These are phyloP conservation scores for Fusarium devonianum DNA, from an alignment of 2,329 filamentous ascomycete species.

Conservation along the genomic window DNA sequence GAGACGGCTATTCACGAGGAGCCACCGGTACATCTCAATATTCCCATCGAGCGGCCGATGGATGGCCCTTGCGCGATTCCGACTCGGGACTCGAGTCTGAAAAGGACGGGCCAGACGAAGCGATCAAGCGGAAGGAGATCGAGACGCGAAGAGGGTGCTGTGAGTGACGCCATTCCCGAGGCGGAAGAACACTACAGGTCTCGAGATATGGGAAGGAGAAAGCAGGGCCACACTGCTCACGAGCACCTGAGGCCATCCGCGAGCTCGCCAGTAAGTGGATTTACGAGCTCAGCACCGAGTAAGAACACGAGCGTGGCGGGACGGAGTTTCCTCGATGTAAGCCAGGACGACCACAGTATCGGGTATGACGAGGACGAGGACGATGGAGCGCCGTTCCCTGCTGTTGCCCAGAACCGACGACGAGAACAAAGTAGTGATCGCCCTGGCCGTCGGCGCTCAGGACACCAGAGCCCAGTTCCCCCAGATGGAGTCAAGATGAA, in stretches of 20 bases:
- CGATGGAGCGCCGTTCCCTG: slow-evolving; percentile 74
- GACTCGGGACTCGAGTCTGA: slow-evolving; percentile 71
- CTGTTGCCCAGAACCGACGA: slow-evolving; percentile 67
- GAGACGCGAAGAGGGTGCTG: slow-evolving; percentile 53
- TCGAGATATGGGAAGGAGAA: slow-evolving; percentile 30
- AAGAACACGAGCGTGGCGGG: slow-evolving; percentile 30
- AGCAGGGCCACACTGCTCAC: slow-evolving; percentile 22
- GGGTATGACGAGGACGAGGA: slow-evolving; percentile 51
- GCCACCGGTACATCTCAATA: slow-evolving; percentile 43
- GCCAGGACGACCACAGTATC: slow-evolving; percentile 44
- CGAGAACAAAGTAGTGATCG: slow-evolving; percentile 59
- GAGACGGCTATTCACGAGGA: slow-evolving; percentile 66
- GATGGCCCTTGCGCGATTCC: slow-evolving; percentile 65
- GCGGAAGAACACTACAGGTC: slow-evolving; percentile 44
- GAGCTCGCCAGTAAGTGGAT: slow-evolving; percentile 29
- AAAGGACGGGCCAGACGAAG: slow-evolving; percentile 62
- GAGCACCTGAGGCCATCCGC: slow-evolving; percentile 23
- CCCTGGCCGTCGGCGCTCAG: slow-evolving; percentile 54
- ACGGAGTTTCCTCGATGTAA: slow-evolving; percentile 37
- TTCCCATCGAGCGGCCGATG: slow-evolving; percentile 38
- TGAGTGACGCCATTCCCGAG: slow-evolving; percentile 54
- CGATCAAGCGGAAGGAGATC: slow-evolving; percentile 60
- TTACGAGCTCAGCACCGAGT: slow-evolving; percentile 34
- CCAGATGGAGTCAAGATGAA: slow-evolving; percentile 56
- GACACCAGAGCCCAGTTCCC: slow-evolving; percentile 58